Evolutionary conservation across 2,329 filamentous ascomycete genomes (phyloP), one percentile per base, ranked within the genome.

Genomic region (Clarireedia paspali): DNA sequence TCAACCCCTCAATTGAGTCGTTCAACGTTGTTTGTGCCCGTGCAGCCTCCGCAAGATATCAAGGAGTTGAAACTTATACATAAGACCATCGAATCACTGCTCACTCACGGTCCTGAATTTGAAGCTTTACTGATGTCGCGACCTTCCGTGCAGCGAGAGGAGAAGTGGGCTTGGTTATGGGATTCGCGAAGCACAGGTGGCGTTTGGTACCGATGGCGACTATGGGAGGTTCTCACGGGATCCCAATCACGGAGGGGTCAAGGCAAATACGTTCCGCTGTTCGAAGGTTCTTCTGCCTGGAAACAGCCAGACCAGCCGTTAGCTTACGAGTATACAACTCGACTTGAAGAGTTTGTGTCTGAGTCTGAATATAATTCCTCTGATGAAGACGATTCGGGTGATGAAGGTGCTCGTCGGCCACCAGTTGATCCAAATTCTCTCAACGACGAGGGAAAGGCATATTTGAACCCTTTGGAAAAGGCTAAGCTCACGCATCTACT

Each of bases 121-220:
- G 94, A 99, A 71, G 91, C 91, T 5, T 76, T 95, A 2, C 78
- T 99, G 6, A 97, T 97, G 94, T 87, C 85, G 50, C 79, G 89
- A 17, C 82, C 88, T 0, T 84, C 91, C 54, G 87, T 97, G 1
- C 89, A 95, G 68, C 80, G 79, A 42, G 89, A 96, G 58, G 89
- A 95, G 70, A 91, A 87, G 62, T 97, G 92, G 84, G 88, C 91
- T 0, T 99, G 91, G 88, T 77, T 99, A 5, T 99, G 89, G 85
- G 87, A 97, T 69, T 81, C 91, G 20, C 81, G 85, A 62, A 91
- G 85, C 66, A 77, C 79, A 60, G 91, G 84, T 26, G 92, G 87
- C 15, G 81, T 95, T 15, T 99, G 91, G 80, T 97, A 97, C 70
- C 84, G 94, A 45, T 97, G 90, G 88, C 83, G 89, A 46, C 68